A percentile compares a stretch with the other conserved stretches of the same genome.
phyloP scores from a whole-genome alignment of 441 rosid genomes.

The Gossypium gossypioides region DNA sequence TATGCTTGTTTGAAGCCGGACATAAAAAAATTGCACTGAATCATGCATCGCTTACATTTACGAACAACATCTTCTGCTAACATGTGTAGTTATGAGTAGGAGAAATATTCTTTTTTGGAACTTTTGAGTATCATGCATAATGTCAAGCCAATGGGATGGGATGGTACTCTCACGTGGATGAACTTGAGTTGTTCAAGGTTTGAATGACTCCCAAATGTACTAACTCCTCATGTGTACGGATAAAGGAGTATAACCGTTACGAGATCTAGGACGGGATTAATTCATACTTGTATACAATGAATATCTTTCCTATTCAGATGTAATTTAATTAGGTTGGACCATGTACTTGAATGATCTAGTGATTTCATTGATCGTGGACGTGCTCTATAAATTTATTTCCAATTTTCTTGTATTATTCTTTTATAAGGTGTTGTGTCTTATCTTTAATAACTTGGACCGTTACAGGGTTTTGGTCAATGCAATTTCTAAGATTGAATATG shows the following conservation, averaged over 20 bases:
- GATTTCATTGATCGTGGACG: not conserved
- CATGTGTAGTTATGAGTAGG: not conserved
- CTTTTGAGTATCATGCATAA: not conserved
- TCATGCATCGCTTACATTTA: constrained; percentile 1
- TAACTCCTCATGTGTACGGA: not conserved
- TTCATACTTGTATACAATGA: not conserved
- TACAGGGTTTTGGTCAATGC: not conserved
- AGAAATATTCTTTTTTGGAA: not conserved
- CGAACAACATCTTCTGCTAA: not conserved
- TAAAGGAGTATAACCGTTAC: not conserved
- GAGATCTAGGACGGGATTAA: not conserved
- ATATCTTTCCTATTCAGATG: not conserved
- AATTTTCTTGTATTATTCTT: not conserved
- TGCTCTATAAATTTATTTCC: not conserved
- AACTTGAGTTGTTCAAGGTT: not conserved
- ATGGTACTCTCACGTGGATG: not conserved
- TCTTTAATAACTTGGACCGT: not conserved
- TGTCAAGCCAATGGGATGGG: not conserved
- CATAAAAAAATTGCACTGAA: not conserved
- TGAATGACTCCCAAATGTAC: not conserved
- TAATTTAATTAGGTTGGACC: not conserved
- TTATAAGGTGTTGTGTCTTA: not conserved
- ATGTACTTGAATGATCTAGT: not conserved
- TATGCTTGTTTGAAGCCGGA: not conserved
- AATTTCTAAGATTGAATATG: constrained; percentile 15